phyloP scores from a whole-genome alignment of 1,284 basidiomycete species.

The Polyporus tsugae region DNA sequence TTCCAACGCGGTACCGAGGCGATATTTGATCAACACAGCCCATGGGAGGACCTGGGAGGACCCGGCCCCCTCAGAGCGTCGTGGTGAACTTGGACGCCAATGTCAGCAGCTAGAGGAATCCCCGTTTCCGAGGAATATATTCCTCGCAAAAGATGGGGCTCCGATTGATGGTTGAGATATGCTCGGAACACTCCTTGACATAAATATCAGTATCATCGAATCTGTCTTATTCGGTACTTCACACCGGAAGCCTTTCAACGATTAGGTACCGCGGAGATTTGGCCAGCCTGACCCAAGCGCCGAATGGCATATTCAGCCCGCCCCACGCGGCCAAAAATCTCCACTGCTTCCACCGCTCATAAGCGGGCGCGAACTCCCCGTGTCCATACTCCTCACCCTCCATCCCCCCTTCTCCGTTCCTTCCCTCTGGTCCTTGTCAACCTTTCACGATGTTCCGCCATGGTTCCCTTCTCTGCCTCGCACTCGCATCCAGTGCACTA shows the following conservation, averaged over 20 bases:
- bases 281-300: conserved; percentile 3
- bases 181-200: not conserved
- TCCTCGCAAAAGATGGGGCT: not conserved
- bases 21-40: not conserved
- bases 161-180: not conserved
- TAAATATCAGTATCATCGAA: not conserved
- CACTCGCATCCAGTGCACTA: conserved; percentile 32
- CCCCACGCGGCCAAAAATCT: conserved; percentile 14
- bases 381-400: not conserved
- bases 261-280: not conserved
- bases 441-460: conserved; percentile 28
- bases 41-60: not conserved
- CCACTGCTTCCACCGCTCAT: conserved; percentile 16
- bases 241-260: not conserved
- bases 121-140: not conserved
- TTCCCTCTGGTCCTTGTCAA: conserved; percentile 7
- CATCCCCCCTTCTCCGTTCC: not conserved
- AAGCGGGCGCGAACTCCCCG: not conserved
- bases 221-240: not conserved
- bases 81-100: not conserved
- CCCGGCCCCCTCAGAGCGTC: not conserved
- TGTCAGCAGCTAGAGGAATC: not conserved
- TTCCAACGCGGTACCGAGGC: not conserved
- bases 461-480: conserved; percentile 24
- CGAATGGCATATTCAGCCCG: conserved; percentile 7